phyloP scores from a whole-genome alignment of 2,329 filamentous ascomycete species.

The Verruconis gallopava region DNA sequence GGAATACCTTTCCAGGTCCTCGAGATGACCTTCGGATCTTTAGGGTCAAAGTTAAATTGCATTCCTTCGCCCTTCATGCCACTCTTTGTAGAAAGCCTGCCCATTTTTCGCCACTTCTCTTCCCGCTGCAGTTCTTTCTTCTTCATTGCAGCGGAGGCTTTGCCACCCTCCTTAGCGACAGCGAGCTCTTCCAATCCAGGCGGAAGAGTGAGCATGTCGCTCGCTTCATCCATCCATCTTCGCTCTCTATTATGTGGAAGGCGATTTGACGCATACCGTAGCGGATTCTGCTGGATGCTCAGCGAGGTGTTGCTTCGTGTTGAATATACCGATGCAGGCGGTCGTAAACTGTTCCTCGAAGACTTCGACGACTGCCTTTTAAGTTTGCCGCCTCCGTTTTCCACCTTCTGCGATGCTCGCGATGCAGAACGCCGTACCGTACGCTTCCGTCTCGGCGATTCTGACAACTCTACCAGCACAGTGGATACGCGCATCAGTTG shows the following conservation, averaged over 20 bases:
- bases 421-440: constrained; percentile 41
- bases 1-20: constrained; percentile 97
- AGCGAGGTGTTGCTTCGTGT: constrained; percentile 28
- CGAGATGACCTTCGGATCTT: constrained; percentile 66
- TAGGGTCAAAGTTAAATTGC: constrained; percentile 67
- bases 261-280: constrained; percentile 40
- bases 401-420: constrained; percentile 35
- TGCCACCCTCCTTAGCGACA: constrained; percentile 34
- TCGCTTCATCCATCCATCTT: constrained; percentile 44
- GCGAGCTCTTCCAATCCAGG: constrained; percentile 33
- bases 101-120: constrained; percentile 58
- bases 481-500: constrained; percentile 36
- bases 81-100: constrained; percentile 25
- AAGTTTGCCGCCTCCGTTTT: constrained; percentile 23
- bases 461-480: constrained; percentile 41
- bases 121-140: constrained; percentile 49
- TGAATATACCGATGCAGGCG: constrained; percentile 26
- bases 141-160: constrained; percentile 35
- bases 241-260: constrained; percentile 35
- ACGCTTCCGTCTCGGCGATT: constrained; percentile 32
- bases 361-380: neutral
- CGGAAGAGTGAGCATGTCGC: constrained; percentile 52
- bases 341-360: constrained; percentile 32
- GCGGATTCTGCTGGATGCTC: constrained; percentile 24
- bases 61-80: constrained; percentile 42